A percentile compares a stretch with the other conserved stretches of the same genome.
Evolutionary conservation across 768 basidiomycete species (phyloP).

Genomic region (Polyporus arcularius): DNA sequence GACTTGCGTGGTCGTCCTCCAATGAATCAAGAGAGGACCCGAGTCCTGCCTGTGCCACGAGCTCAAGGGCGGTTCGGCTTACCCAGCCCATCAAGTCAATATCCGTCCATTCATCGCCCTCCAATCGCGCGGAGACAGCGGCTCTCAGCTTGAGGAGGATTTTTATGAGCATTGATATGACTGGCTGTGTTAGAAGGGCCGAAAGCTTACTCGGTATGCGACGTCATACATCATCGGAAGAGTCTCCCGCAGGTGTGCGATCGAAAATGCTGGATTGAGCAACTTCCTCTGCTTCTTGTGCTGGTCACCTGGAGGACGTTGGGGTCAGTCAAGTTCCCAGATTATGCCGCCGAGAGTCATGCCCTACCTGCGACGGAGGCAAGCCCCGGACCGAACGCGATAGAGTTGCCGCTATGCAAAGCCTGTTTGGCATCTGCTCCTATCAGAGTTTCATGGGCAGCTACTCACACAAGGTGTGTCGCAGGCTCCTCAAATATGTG

Average conservation of each 20-base stretch:
- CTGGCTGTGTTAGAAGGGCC: too few relatives aligned
- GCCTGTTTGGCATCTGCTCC: too few relatives aligned
- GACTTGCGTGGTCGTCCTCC: conserved; percentile 5
- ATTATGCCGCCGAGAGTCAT: too few relatives aligned
- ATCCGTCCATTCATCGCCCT: neutral
- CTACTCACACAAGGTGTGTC: neutral
- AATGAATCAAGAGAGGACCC: conserved; percentile 21
- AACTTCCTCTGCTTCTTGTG: conserved; percentile 24
- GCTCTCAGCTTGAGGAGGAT: neutral
- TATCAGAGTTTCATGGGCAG: neutral
- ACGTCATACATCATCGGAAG: conserved; percentile 23
- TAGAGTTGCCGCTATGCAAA: neutral
- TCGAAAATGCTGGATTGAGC: conserved; percentile 26
- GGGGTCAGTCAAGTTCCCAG: too few relatives aligned
- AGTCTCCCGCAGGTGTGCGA: conserved; percentile 22
- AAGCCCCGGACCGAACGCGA: neutral
- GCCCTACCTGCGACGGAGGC: neutral
- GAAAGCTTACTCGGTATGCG: conserved; percentile 8
- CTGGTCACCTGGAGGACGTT: conserved; percentile 6
- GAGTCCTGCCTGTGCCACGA: conserved; percentile 18
- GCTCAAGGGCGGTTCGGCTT: conserved; percentile 19
- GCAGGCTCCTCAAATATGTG: neutral
- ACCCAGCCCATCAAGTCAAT: conserved; percentile 20
- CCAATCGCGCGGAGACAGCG: neutral
- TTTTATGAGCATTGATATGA: too few relatives aligned